Percentiles rank a stretch among this genome's conserved stretches.
Evolutionary conservation across 2,329 filamentous ascomycete species (phyloP).

Genomic region (Hypoxylon sp.): DNA sequence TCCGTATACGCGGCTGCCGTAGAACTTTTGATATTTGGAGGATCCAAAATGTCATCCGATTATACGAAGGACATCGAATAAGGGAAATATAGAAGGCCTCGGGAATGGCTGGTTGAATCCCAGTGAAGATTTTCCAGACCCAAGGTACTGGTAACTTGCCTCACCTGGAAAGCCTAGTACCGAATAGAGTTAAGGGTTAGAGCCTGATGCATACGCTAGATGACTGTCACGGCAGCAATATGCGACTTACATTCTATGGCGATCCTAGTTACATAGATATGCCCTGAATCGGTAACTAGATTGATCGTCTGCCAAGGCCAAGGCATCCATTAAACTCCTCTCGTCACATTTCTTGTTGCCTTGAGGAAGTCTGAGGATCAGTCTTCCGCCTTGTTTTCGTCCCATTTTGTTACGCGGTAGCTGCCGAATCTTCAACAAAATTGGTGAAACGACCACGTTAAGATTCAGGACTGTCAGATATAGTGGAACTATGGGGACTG

Average conservation of each 20-base stretch:
- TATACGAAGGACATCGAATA: conserved; percentile 21
- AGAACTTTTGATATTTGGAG: conserved; percentile 19
- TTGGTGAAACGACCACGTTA: conserved; percentile 39
- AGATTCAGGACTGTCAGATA: conserved; percentile 33
- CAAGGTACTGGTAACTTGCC: conserved; percentile 36
- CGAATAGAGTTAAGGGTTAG: conserved; percentile 24
- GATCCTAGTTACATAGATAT: conserved; percentile 29
- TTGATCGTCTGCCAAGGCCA: conserved; percentile 34
- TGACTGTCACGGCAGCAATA: conserved; percentile 26
- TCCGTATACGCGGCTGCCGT: conserved; percentile 10
- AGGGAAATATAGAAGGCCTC: conserved; percentile 15
- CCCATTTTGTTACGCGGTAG: conserved; percentile 7
- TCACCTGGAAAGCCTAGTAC: conserved; percentile 17
- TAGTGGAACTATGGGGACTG: conserved; percentile 32
- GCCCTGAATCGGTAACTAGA: conserved; percentile 23
- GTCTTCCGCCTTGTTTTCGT: conserved; percentile 13
- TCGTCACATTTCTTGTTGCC: conserved; percentile 25
- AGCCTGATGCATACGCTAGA: conserved; percentile 25
- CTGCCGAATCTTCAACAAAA: conserved; percentile 19
- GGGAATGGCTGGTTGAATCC: conserved; percentile 15
- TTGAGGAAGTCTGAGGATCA: conserved; percentile 18
- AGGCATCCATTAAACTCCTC: conserved; percentile 19
- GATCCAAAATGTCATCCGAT: conserved; percentile 19
- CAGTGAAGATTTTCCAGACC: conserved; percentile 31
- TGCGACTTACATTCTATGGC: conserved; percentile 19